phyloP scores from a whole-genome alignment of 805 yeast genomes.

The Pichia phayaonensis region DNA sequence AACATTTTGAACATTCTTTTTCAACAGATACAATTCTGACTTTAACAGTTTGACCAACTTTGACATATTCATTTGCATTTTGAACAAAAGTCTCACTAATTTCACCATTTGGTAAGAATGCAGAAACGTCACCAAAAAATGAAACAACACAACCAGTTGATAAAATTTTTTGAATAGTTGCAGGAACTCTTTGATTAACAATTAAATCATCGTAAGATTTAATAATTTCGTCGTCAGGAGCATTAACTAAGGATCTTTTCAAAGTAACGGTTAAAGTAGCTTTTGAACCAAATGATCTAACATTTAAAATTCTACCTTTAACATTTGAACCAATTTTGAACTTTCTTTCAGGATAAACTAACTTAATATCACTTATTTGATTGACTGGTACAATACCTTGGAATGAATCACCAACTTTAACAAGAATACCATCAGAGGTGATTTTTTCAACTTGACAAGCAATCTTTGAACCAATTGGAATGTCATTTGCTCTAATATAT shows the following conservation, averaged over 20 bases:
- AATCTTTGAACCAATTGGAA: conserved; percentile 66
- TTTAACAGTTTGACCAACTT: conserved; percentile 74
- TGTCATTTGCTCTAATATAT: conserved; percentile 62
- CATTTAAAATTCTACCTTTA: conserved; percentile 60
- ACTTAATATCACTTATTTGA: conserved; percentile 78
- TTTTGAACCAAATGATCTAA: conserved; percentile 34
- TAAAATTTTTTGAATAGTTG: conserved; percentile 63
- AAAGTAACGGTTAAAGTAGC: conserved; percentile 55
- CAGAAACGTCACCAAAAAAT: conserved; percentile 72
- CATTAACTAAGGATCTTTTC: conserved; percentile 74
- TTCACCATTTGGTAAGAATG: conserved; percentile 79
- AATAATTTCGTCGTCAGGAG: conserved; percentile 48
- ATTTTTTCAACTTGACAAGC: conserved; percentile 49
- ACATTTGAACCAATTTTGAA: conserved; percentile 80
- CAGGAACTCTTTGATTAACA: conserved; percentile 50
- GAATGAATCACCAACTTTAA: conserved; percentile 59
- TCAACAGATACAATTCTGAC: conserved; percentile 61
- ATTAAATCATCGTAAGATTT: conserved; percentile 32
- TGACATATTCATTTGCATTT: conserved; percentile 69
- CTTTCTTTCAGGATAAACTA: conserved; percentile 86
- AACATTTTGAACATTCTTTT: conserved; percentile 42
- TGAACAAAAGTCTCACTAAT: conserved; percentile 82
- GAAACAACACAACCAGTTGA: conserved; percentile 77
- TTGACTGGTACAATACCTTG: conserved; percentile 65
- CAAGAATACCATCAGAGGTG: conserved; percentile 58